phyloP scores from a whole-genome alignment of 305 asterid genomes.

The Solanum chacoense region DNA sequence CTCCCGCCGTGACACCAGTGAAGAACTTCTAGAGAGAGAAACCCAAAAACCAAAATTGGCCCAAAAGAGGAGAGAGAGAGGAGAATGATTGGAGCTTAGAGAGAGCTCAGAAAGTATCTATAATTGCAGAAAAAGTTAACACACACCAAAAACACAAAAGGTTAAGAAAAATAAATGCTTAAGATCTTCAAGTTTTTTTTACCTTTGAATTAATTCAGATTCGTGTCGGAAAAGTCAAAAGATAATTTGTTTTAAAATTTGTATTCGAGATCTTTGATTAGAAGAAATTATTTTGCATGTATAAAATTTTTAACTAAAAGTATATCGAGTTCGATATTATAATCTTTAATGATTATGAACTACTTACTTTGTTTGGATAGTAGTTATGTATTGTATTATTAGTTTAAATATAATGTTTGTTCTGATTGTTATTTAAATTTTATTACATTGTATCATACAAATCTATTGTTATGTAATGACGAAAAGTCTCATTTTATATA shows the following conservation, averaged over 20 bases:
- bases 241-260: not conserved
- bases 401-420: too few species aligned
- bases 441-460: too few species aligned
- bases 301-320: not conserved
- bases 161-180: not conserved
- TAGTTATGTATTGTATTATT: not conserved
- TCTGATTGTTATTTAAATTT: too few species aligned
- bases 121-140: not conserved
- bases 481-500: too few species aligned
- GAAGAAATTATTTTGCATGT: not conserved
- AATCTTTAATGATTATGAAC: not conserved
- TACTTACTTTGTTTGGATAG: not conserved
- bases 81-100: conserved; percentile 8
- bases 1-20: conserved; percentile 37
- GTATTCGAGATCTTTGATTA: not conserved
- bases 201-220: not conserved
- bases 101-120: not conserved
- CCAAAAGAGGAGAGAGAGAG: not conserved
- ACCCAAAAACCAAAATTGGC: not conserved
- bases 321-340: not conserved
- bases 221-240: not conserved
- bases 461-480: too few species aligned
- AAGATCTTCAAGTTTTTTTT: not conserved
- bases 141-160: not conserved
- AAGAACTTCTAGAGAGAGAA: conserved; percentile 1